Evolutionary conservation across 2,329 filamentous ascomycete genomes (phyloP).

Genomic region (Aaosphaeria pasadenensis): DNA sequence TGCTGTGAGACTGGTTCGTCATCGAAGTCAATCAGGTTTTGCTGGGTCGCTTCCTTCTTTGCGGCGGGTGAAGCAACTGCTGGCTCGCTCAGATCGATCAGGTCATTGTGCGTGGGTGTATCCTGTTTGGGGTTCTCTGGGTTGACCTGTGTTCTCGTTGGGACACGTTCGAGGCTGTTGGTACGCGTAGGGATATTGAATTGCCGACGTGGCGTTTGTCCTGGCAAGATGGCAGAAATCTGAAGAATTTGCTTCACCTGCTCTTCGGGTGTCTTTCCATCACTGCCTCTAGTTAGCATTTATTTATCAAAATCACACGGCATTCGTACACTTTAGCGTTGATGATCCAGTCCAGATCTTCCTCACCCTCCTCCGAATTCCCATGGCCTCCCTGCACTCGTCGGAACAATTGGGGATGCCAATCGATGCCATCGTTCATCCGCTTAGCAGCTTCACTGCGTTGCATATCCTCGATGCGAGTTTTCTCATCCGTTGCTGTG

Average conservation of each 20-base stretch:
- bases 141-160: conserved; percentile 3
- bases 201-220: conserved; percentile 59
- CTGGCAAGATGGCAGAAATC: conserved; percentile 80
- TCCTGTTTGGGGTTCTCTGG: neutral
- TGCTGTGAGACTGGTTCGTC: neutral
- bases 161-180: conserved; percentile 16
- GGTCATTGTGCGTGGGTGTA: conserved; percentile 31
- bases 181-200: conserved; percentile 57
- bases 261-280: conserved; percentile 63
- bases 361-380: conserved; percentile 74
- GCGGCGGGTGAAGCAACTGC: conserved; percentile 15
- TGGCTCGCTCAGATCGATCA: conserved; percentile 59
- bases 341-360: conserved; percentile 93
- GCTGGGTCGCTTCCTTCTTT: neutral
- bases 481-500: conserved; percentile 89
- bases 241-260: conserved; percentile 79
- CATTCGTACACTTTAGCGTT: conserved; percentile 72
- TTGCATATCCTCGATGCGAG: conserved; percentile 90
- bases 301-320: neutral
- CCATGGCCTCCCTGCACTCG: conserved; percentile 67
- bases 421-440: conserved; percentile 75
- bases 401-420: conserved; percentile 85
- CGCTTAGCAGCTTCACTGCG: conserved; percentile 82
- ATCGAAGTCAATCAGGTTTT: neutral
- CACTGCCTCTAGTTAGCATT: conserved; percentile 30